Conservation (phyloP, 306 rosid genomes). For the Rosa lucieae region DNA sequence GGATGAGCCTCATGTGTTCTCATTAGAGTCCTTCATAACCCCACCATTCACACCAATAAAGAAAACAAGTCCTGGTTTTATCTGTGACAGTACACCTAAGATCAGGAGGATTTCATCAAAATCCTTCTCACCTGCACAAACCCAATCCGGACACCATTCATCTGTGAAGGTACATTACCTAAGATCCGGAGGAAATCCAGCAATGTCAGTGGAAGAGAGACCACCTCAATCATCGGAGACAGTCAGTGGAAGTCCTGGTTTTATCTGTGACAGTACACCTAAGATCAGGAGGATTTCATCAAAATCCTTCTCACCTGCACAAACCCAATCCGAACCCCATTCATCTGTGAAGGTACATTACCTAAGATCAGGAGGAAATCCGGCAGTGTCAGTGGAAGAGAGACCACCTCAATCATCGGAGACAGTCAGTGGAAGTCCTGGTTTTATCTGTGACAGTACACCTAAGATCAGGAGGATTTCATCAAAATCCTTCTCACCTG, state of each 20-base stretch:
- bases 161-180: slow-evolving; percentile 61
- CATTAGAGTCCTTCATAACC: slow-evolving; percentile 61
- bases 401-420: slow-evolving; percentile 78
- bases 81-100: slow-evolving; percentile 32
- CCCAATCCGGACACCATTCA: slow-evolving; percentile 48
- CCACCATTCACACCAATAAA: slow-evolving; percentile 61
- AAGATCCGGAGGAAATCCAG: slow-evolving; percentile 68
- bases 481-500: no score
- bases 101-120: slow-evolving; percentile 47
- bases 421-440: slow-evolving; percentile 31
- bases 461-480: no score
- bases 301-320: no score
- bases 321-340: no score
- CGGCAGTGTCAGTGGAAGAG: slow-evolving; percentile 74
- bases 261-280: no score
- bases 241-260: slow-evolving; percentile 26
- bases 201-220: slow-evolving; percentile 80
- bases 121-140: slow-evolving; percentile 35
- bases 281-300: no score
- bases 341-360: slow-evolving; percentile 25
- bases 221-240: slow-evolving; percentile 70
- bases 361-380: slow-evolving; percentile 70
- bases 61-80: slow-evolving; percentile 54
- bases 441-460: no score
- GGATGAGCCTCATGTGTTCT: slow-evolving; percentile 50